Percentiles rank a stretch among this genome's conserved stretches.
Conservation (phyloP, 768 basidiomycete genomes). For the Fomitopsis serialis region DNA sequence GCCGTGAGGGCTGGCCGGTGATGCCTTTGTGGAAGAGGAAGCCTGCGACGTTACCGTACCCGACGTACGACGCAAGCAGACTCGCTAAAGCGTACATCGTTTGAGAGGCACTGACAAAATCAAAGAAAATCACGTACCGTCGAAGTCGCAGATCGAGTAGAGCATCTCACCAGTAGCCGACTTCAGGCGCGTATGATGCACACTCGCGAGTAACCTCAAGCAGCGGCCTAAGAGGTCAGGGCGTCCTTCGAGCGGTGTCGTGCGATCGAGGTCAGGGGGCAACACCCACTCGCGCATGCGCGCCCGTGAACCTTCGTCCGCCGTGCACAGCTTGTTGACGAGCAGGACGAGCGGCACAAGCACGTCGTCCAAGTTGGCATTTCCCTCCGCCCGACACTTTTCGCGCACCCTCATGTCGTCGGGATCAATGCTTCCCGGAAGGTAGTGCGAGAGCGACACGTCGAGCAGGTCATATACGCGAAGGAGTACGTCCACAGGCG, state of each 20-base stretch:
- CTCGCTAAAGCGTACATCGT: slow-evolving; percentile 40
- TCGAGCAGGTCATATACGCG: slow-evolving; percentile 70
- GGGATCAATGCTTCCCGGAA: slow-evolving; percentile 57
- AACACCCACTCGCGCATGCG: slow-evolving; percentile 65
- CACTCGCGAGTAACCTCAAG: slow-evolving; percentile 67
- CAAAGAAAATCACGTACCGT: slow-evolving; percentile 37
- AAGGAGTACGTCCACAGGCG: slow-evolving; percentile 46
- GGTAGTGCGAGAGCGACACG: slow-evolving; percentile 49
- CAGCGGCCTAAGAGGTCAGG: slow-evolving; percentile 73
- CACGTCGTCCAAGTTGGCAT: slow-evolving; percentile 67
- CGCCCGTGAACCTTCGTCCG: slow-evolving; percentile 50
- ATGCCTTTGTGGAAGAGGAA: slow-evolving; percentile 92
- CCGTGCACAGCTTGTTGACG: slow-evolving; percentile 63
- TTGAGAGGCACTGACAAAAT: background rate
- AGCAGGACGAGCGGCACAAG: slow-evolving; percentile 75
- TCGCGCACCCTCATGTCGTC: slow-evolving; percentile 62
- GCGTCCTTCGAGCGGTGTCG: slow-evolving; percentile 66
- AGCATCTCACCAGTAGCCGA: slow-evolving; percentile 83
- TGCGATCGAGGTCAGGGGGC: slow-evolving; percentile 78
- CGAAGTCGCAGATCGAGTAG: slow-evolving; percentile 75
- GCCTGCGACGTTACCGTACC: slow-evolving; percentile 95
- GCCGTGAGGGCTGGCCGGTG: slow-evolving; percentile 47
- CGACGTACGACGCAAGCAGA: slow-evolving; percentile 70
- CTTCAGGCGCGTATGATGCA: slow-evolving; percentile 71
- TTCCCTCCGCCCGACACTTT: slow-evolving; percentile 42